Base-by-base conservation (phyloP, 768 basidiomycete species). In the Dentipellis sp. region DNA sequence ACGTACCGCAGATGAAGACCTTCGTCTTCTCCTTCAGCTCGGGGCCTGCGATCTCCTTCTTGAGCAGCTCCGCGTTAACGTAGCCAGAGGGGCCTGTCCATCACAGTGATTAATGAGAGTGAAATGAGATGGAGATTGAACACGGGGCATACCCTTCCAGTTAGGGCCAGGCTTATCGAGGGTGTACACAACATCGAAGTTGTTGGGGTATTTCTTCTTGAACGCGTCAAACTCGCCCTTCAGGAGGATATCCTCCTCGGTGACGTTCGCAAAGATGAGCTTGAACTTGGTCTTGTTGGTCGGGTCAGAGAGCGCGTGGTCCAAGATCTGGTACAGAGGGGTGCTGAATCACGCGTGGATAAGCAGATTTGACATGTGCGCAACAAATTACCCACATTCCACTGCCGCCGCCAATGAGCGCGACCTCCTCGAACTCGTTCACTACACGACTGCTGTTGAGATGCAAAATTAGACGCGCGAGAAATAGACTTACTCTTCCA, bases 251-350 rank as follows among this genome's bases (percentile, higher is more conserved):
- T 99, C 97, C 53, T 80, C 76, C 67, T 93, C 91, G 12, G 91
- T 81, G 39, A 93, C 79, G 69, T 98, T 98, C 39, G 90, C 85
- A 71, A 89, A 98, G 63, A 99, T 73, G 55, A 98, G 77, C 49
- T 86, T 95, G 76, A 91, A 97, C 64, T 93, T 93, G 58, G 97
- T 97, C 75, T 85, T 91, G 81, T 98, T 97, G 42, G 71, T 63
- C 35, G 80, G 77, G 65, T 91, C 84, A 1, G 82, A 63, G 56
- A 86, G 80, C 9, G 91, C 86, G 67, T 93, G 82, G 46, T 75
- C 75, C 47, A 94, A 66, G 63, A 97, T 72, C 70, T 92, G 91
- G 73, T 88, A 92, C 48, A 93, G 78, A 2, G 91, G 91, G 9
- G 91, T 87, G 59, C 88, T 91, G 63, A 21, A 37, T 29, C 3